These are phyloP conservation scores for Stephania japonica DNA, from an alignment of 164 flowering plant genomes.

Conservation along the genomic window DNA sequence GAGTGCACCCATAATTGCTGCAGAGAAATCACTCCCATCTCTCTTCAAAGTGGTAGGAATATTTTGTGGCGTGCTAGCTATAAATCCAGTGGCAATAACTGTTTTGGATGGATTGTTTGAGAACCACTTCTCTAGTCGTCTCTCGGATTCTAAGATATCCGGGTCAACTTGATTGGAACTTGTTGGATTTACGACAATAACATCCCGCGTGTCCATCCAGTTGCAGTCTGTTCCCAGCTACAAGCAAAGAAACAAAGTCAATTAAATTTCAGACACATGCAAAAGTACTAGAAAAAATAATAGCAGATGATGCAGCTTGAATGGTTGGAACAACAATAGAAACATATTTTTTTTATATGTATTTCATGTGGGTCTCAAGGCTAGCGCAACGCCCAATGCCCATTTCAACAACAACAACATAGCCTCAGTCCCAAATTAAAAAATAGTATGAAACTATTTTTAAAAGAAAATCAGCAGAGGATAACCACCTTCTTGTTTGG, in stretches of 20 bases:
- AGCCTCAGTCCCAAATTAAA: too few relatives aligned
- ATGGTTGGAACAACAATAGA: neutral
- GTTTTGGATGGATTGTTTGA: slow-evolving; percentile 52
- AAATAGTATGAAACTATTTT: too few relatives aligned
- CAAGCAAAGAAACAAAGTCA: slow-evolving; percentile 13
- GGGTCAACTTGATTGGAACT: slow-evolving; percentile 93
- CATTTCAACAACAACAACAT: too few relatives aligned
- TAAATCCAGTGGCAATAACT: slow-evolving; percentile 93
- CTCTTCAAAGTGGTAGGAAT: slow-evolving; percentile 96
- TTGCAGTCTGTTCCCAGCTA: slow-evolving; percentile 68
- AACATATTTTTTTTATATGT: too few relatives aligned
- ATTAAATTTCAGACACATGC: neutral
- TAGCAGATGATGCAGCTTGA: neutral
- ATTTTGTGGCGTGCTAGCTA: slow-evolving; percentile 82
- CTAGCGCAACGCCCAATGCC: too few relatives aligned
- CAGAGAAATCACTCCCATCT: slow-evolving; percentile 99
- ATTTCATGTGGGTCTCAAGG: too few relatives aligned
- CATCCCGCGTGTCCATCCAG: slow-evolving; percentile 99
- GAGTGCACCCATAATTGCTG: slow-evolving; percentile 95
- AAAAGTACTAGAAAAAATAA: neutral
- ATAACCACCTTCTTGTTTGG: too few relatives aligned
- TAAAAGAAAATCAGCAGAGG: too few relatives aligned
- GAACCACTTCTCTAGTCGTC: slow-evolving; percentile 79
- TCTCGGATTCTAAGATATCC: slow-evolving; percentile 63
- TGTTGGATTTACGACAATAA: slow-evolving; percentile 79